These are phyloP conservation scores for Schizophyllum amplum DNA, from an alignment of 1,284 basidiomycete genomes.

Conservation along the genomic window DNA sequence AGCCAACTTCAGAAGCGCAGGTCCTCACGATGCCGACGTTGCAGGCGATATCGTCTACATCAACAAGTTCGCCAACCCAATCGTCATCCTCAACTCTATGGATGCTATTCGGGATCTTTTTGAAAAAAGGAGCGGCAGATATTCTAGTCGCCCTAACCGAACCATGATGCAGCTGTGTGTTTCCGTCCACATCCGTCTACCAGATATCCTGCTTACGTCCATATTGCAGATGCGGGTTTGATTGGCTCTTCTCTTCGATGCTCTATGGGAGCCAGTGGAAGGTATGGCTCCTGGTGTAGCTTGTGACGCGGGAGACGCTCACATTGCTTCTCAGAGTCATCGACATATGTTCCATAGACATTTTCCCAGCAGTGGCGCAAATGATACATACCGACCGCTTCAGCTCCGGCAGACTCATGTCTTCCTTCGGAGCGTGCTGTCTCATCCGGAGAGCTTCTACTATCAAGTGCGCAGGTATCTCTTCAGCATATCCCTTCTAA, in stretches of 20 bases:
- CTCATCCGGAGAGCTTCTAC: constrained; percentile 26
- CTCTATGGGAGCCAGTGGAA: constrained; percentile 22
- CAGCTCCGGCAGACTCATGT: constrained; percentile 31
- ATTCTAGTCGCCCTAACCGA: constrained; percentile 36
- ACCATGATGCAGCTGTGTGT: constrained; percentile 27
- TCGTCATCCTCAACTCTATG: constrained; percentile 38
- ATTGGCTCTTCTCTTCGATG: constrained; percentile 41
- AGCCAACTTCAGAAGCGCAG: too few relatives aligned
- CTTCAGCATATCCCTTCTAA: too few relatives aligned
- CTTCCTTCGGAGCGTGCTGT: constrained; percentile 26
- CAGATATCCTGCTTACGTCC: constrained; percentile 1
- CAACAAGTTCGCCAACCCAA: constrained; percentile 35
- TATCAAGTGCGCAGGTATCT: constrained; percentile 24
- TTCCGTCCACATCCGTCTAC: neutral
- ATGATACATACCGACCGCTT: constrained; percentile 24
- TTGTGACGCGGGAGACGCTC: too few relatives aligned
- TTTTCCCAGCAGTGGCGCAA: constrained; percentile 25
- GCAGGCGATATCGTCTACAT: constrained; percentile 41
- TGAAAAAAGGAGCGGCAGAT: constrained; percentile 34
- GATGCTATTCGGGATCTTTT: constrained; percentile 34
- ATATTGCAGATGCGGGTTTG: constrained; percentile 35
- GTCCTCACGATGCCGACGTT: constrained; percentile 3
- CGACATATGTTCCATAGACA: constrained; percentile 36
- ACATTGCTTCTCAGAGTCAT: constrained; percentile 22
- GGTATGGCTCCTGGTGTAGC: constrained; percentile 1